These are phyloP conservation scores for Apocynum venetum DNA, from an alignment of 257 asterid genomes.

Conservation along the genomic window DNA sequence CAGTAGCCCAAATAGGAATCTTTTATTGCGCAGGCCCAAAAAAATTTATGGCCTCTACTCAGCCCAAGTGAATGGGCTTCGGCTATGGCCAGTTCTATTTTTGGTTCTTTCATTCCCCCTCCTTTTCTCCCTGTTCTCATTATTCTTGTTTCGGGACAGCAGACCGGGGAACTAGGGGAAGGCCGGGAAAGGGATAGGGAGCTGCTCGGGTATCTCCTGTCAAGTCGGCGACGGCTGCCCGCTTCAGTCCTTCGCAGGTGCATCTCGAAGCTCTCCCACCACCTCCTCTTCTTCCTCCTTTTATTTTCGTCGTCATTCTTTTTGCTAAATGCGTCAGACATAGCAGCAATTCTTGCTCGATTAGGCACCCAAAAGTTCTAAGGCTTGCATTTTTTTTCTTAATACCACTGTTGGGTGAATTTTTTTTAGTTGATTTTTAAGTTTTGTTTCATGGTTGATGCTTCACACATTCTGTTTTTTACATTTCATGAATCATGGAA, in stretches of 20 bases:
- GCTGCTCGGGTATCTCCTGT: background rate
- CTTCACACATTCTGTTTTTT: background rate
- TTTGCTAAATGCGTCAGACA: background rate
- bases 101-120: no score
- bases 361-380: background rate
- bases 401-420: background rate
- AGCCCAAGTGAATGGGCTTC: background rate
- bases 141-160: no score
- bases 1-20: background rate
- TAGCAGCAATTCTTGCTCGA: background rate
- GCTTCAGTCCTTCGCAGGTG: background rate
- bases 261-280: background rate
- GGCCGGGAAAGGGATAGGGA: no score
- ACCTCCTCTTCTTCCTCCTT: background rate
- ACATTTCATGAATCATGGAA: background rate
- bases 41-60: background rate
- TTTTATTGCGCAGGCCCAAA: background rate
- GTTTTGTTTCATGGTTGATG: background rate
- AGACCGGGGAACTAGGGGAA: no score
- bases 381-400: background rate
- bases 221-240: background rate
- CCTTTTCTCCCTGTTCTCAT: no score
- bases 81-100: background rate
- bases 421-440: background rate
- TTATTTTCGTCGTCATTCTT: background rate